phyloP scores from a whole-genome alignment of 129 eudicot genomes.

The Calendula officinalis region DNA sequence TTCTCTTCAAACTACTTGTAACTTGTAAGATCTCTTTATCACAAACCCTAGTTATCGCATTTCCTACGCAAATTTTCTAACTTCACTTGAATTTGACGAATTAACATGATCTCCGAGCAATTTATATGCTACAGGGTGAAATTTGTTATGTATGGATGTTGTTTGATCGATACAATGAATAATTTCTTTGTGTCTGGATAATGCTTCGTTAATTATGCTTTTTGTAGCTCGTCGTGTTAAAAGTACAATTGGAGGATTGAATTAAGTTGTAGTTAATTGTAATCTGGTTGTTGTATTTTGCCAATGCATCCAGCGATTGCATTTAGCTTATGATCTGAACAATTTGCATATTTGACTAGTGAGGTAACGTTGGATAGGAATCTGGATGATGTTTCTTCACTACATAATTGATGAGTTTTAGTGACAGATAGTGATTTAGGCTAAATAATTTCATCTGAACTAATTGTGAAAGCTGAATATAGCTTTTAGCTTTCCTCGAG shows the following conservation, averaged over 20 bases:
- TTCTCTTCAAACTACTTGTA: conserved; percentile 35
- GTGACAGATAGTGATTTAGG: conserved; percentile 1
- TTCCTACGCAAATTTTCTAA: not conserved
- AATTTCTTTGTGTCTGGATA: not conserved
- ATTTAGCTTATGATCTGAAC: not conserved
- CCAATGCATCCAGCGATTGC: not conserved
- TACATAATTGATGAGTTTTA: conserved; percentile 1
- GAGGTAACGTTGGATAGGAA: conserved; percentile 19
- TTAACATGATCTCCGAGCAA: not conserved
- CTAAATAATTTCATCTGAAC: not conserved
- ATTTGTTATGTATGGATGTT: not conserved
- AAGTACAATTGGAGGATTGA: not conserved
- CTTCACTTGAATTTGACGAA: not conserved
- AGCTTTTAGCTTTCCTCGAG: conserved; percentile 6
- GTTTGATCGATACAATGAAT: conserved; percentile 13
- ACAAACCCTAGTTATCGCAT: not conserved
- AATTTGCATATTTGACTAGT: not conserved
- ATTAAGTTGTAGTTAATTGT: not conserved
- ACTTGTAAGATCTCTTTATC: conserved; percentile 32
- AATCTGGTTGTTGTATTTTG: too few species aligned
- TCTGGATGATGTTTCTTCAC: not conserved
- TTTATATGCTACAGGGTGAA: not conserved
- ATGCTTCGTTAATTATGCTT: conserved; percentile 11
- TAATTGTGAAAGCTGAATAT: conserved; percentile 9
- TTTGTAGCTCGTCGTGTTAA: not conserved